Conservation (phyloP, 225 moss, liverwort and hornwort genomes). For the Physcomitrellopsis africana region DNA sequence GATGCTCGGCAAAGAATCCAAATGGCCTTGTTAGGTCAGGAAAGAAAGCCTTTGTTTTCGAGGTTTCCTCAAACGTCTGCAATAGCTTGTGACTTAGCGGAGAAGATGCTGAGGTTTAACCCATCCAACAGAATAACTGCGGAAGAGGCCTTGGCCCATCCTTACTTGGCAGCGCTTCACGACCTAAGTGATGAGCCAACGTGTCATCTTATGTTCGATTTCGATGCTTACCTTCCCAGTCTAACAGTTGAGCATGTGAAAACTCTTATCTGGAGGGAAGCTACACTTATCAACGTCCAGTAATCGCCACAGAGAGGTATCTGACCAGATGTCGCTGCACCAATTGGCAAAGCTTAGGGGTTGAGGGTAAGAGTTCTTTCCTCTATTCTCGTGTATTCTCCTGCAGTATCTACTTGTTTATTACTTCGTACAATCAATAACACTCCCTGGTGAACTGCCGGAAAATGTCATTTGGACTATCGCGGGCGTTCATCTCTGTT, state of each 20-base stretch:
- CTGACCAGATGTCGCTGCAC: constrained; percentile 23
- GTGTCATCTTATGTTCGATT: constrained; percentile 63
- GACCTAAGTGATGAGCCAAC: constrained; percentile 63
- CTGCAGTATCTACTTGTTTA: not conserved
- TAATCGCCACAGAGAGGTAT: constrained; percentile 12
- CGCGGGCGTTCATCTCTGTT: too few species aligned
- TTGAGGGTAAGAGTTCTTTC: constrained; percentile 31
- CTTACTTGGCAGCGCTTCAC: constrained; percentile 60
- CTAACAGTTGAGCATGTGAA: constrained; percentile 68
- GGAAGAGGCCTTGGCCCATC: constrained; percentile 66
- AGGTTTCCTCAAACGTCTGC: constrained; percentile 56
- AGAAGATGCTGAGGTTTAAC: constrained; percentile 66
- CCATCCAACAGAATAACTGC: constrained; percentile 62
- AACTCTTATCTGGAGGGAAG: constrained; percentile 74
- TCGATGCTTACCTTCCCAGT: constrained; percentile 61
- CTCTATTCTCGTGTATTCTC: not conserved
- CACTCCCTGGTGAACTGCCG: not conserved
- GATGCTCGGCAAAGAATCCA: constrained; percentile 66
- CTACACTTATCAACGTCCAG: constrained; percentile 45
- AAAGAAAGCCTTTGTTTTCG: constrained; percentile 51
- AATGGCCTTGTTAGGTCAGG: constrained; percentile 60
- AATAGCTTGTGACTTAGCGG: constrained; percentile 62
- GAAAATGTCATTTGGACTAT: not conserved
- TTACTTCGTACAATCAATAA: not conserved
- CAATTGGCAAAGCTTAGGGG: not conserved